Percentiles rank a stretch among this genome's conserved stretches.
These are phyloP conservation scores for Phoma herbarum DNA, from an alignment of 2,329 filamentous ascomycete genomes.

Conservation along the genomic window DNA sequence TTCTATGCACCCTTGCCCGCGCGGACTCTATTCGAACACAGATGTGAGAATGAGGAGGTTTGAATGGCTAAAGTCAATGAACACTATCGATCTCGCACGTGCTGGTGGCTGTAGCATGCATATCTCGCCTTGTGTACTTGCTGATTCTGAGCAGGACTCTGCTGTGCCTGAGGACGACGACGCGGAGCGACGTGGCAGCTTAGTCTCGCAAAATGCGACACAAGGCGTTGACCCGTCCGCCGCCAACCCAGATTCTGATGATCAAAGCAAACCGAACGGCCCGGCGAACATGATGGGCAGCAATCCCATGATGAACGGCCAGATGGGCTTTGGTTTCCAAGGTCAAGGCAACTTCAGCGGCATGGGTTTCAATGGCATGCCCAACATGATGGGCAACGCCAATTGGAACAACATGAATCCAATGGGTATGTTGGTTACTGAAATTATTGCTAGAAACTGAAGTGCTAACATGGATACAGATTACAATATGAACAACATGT, in stretches of 20 bases:
- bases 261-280: slow-evolving; percentile 30
- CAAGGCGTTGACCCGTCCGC: slow-evolving; percentile 32
- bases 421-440: slow-evolving; percentile 74
- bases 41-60: slow-evolving; percentile 4
- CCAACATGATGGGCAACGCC: slow-evolving; percentile 59
- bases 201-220: slow-evolving; percentile 26
- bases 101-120: slow-evolving; percentile 30
- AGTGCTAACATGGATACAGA: slow-evolving; percentile 33
- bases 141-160: slow-evolving; percentile 31
- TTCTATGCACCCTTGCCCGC: slow-evolving; percentile 9
- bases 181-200: slow-evolving; percentile 29
- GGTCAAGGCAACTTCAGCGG: slow-evolving; percentile 60
- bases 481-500: slow-evolving; percentile 75
- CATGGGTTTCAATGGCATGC: slow-evolving; percentile 67
- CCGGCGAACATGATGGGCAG: slow-evolving; percentile 32
- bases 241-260: slow-evolving; percentile 28
- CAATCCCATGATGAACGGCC: slow-evolving; percentile 41
- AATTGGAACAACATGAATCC: slow-evolving; percentile 76
- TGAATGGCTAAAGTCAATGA: slow-evolving; percentile 29
- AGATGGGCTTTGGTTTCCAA: slow-evolving; percentile 55
- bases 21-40: slow-evolving; percentile 15
- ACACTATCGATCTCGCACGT: slow-evolving; percentile 32
- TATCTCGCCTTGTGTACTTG: slow-evolving; percentile 20
- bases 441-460: slow-evolving; percentile 20
- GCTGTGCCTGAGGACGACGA: slow-evolving; percentile 22